These are phyloP conservation scores for Colletotrichum navitas DNA, from an alignment of 2,329 filamentous ascomycete genomes.

Conservation along the genomic window DNA sequence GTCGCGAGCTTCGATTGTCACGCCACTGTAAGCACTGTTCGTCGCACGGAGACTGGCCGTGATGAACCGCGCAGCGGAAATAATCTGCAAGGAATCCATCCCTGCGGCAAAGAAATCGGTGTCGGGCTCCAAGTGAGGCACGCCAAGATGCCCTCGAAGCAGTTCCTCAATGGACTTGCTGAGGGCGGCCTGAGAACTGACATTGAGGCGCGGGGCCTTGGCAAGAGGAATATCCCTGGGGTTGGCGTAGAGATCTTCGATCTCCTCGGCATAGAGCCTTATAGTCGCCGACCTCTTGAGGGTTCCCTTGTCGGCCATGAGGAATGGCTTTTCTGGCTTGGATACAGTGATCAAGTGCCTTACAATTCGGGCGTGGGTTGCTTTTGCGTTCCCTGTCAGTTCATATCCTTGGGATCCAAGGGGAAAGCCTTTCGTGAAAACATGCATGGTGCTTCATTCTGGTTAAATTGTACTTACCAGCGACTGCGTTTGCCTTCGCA, in stretches of 20 bases:
- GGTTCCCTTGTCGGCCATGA: conserved; percentile 60
- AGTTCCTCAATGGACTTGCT: conserved; percentile 46
- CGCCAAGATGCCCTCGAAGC: conserved; percentile 41
- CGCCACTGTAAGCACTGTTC: conserved; percentile 50
- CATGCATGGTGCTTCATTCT: too few relatives aligned
- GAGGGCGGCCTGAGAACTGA: conserved; percentile 44
- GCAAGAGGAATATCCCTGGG: conserved; percentile 41
- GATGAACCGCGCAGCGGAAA: conserved; percentile 52
- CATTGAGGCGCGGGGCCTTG: conserved; percentile 42
- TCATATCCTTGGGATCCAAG: neutral
- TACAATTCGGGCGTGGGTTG: conserved; percentile 59
- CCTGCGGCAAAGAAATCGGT: conserved; percentile 55
- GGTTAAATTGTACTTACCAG: conserved; percentile 8
- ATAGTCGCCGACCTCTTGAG: conserved; percentile 57
- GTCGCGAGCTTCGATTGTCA: conserved; percentile 53
- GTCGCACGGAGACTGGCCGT: conserved; percentile 50
- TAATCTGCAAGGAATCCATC: conserved; percentile 56
- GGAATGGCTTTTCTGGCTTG: conserved; percentile 57
- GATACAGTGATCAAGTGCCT: conserved; percentile 56
- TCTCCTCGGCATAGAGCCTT: conserved; percentile 58
- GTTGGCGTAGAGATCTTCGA: conserved; percentile 56
- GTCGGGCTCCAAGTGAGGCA: conserved; percentile 43
- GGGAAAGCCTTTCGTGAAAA: neutral
- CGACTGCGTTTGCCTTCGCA: conserved; percentile 55
- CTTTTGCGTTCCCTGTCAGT: conserved; percentile 34